phyloP scores from a whole-genome alignment of 1,284 basidiomycete species.

The Flammula alnicola region DNA sequence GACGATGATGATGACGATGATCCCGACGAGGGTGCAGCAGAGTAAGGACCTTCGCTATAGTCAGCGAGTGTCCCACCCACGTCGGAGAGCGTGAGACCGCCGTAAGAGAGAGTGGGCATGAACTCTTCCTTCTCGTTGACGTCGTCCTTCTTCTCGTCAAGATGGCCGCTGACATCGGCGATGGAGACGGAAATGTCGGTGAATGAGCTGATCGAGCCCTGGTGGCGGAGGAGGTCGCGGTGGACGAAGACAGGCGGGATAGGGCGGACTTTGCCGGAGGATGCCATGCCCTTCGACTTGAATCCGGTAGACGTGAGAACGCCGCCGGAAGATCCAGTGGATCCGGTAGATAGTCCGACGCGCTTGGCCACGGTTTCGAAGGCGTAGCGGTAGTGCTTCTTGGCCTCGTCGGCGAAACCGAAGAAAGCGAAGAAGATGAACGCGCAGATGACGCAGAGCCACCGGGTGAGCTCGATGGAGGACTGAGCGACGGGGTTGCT shows the following conservation, averaged over 20 bases:
- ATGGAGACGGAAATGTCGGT: constrained; percentile 43
- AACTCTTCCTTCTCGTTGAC: constrained; percentile 39
- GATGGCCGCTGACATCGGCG: constrained; percentile 39
- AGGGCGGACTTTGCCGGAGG: constrained; percentile 28
- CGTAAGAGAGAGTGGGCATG: constrained; percentile 37
- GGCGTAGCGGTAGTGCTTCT: constrained; percentile 41
- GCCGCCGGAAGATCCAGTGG: constrained; percentile 14
- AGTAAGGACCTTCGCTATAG: constrained; percentile 30
- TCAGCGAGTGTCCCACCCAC: constrained; percentile 44
- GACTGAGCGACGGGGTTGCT: not conserved
- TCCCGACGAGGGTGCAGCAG: constrained; percentile 34
- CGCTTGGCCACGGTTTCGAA: constrained; percentile 50
- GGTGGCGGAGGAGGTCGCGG: constrained; percentile 43
- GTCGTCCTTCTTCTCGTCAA: constrained; percentile 36
- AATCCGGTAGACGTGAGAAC: constrained; percentile 24
- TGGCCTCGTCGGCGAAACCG: constrained; percentile 70
- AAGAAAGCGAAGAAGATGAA: constrained; percentile 69
- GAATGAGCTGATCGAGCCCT: constrained; percentile 50
- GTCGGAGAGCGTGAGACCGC: constrained; percentile 40
- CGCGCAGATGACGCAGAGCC: constrained; percentile 46
- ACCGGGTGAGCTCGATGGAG: constrained; percentile 45
- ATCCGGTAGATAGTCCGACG: constrained; percentile 42
- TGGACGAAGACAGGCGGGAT: constrained; percentile 49
- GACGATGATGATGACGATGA: constrained; percentile 34
- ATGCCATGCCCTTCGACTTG: constrained; percentile 29